Conservation (phyloP, 345 rosid species). For the Moringa oleifera region DNA sequence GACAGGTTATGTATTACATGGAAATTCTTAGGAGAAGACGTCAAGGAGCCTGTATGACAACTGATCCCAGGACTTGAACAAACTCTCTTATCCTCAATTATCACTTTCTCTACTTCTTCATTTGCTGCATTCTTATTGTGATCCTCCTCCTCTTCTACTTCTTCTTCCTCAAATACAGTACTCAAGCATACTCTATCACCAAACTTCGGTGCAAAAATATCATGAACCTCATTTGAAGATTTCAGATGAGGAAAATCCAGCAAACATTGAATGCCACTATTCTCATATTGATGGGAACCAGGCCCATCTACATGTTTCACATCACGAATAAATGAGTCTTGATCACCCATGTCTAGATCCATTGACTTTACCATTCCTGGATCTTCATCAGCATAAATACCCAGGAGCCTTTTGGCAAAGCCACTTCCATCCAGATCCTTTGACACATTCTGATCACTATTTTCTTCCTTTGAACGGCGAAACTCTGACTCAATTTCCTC, state of each 20-base stretch:
- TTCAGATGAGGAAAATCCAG: constrained; percentile 24
- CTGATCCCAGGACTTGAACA: constrained; percentile 26
- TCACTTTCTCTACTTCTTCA: constrained; percentile 75
- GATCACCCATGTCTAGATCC: constrained; percentile 90
- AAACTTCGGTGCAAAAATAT: constrained; percentile 33
- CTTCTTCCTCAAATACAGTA: constrained; percentile 95
- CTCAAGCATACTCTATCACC: constrained; percentile 59
- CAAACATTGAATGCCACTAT: constrained; percentile 21
- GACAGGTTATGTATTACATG: constrained; percentile 10
- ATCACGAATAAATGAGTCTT: constrained; percentile 45
- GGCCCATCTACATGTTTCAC: constrained; percentile 27
- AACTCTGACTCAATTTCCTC: constrained; percentile 71
- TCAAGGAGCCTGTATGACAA: constrained; percentile 12
- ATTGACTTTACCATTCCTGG: constrained; percentile 97
- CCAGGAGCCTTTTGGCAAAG: constrained; percentile 65
- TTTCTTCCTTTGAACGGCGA: constrained; percentile 30
- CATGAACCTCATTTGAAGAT: constrained; percentile 26
- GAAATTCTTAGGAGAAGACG: constrained; percentile 21
- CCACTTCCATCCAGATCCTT: constrained; percentile 49
- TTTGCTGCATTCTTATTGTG: constrained; percentile 30
- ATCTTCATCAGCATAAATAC: constrained; percentile 63
- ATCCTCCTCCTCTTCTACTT: constrained; percentile 39
- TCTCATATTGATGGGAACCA: constrained; percentile 12
- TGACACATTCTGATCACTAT: constrained; percentile 22
- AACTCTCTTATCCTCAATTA: constrained; percentile 69